Base-by-base conservation (phyloP, 2,329 filamentous ascomycete genomes). In the Phaeoacremonium minimum region DNA sequence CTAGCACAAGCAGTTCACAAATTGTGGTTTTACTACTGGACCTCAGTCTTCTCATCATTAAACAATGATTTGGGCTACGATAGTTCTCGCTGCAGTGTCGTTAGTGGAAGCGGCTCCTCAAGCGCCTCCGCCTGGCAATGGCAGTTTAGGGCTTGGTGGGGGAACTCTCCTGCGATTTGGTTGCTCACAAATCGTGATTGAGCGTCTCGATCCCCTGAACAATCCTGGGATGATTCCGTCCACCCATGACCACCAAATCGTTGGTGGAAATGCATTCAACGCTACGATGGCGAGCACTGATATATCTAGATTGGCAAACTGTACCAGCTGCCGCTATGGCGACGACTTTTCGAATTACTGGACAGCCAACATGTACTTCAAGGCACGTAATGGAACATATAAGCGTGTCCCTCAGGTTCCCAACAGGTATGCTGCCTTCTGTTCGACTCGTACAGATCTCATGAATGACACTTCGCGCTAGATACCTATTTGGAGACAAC, bases 181-280 rank as follows among this genome's bases (percentile, higher is more conserved):
- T 16, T 51, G 49, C 43, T 51, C 49, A 14, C 46, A 45, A 40
- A 45, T 50, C 15, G 46, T 45, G 22, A 44, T 51, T 17, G 44
- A 51, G 35, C 45, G 48, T 17, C 43, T 49, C 32, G 48, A 51
- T 36, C 47, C 47, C 13, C 38, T 55, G 17, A 59, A 63, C 20
- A 58, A 63, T 37, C 58, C 60, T n/a, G 60, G 60, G 18, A 36
- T 44, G 30, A 49, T 51, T 16, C 58, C 57, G 11, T 59, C 57
- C 13, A 47, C 56, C 5, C 61, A 64, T 47, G 49, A 60, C 28
- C 61, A 64, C 38, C 60, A 63, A 44, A 51, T 63, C 20, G 55
- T 62, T 11, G 59, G 60, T 29, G 61, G 60, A 11, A 60, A 64
- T 45, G 56, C 60, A 4, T 64, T 64, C 55, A 63, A 63, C 39